Base-by-base conservation (phyloP, 2,329 filamentous ascomycete species). In the Alternaria solani region DNA sequence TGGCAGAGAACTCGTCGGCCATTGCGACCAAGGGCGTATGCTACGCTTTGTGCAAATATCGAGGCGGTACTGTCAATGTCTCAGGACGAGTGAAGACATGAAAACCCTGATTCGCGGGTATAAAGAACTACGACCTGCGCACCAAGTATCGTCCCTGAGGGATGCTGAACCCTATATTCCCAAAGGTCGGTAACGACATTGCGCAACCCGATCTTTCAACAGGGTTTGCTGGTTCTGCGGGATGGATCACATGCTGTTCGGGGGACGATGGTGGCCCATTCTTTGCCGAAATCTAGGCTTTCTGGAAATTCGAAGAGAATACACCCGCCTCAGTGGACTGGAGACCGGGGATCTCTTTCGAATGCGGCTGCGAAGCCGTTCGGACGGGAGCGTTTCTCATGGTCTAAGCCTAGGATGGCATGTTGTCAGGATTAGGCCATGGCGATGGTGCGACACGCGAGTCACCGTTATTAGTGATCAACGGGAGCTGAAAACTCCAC, bases 1-100 rank as follows among this genome's bases (percentile, higher is more conserved):
- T 47, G 23, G 51, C n/a, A 18, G 47, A 51, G 53, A 71, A 63
- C 41, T 62, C 42, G 44, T 69, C 64, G 11, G 36, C 30, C 42
- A 41, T 56, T 16, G n/a, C 30, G 8, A 46, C 12, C 23, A 42
- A 49, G 4, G n/a, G 28, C 16, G 16, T 51, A 41, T n/a, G 43
- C 34, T 52, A 39, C 48, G 30, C 14, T 23, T 25, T 8, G 28
- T 49, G n/a, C 4, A 18, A 14, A 34, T 28, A 28, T 32, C 4
- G 32, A 3, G n/a, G 49, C 38, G 34, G 18, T 20, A 34, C 7
- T 28, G 18, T 32, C 36, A 25, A 51, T 43, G 20, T 43, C 38
- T 49, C 26, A 26, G n/a, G n/a, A 49, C 26, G 41, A 36, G 11
- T 43, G 16, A 26, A 36, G 23, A 25, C 46, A 25, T 38, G 14